Evolutionary conservation across 2,329 filamentous ascomycete genomes (phyloP), one percentile per base, ranked within the genome.

Genomic region (Paraconiothyrium brasiliense): DNA sequence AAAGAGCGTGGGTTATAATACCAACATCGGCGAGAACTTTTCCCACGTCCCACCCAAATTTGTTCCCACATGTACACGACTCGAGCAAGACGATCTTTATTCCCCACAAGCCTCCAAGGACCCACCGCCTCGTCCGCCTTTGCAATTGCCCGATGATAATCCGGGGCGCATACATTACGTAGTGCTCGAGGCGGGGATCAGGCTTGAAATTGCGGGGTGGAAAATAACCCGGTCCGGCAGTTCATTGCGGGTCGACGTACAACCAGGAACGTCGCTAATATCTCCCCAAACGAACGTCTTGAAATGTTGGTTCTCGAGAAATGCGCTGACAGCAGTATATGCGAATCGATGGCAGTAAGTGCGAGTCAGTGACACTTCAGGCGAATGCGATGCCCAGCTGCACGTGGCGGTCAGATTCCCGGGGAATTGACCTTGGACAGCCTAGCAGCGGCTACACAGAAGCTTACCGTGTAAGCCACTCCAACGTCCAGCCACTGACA

Each of bases 141-240:
- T 20, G 10, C 35, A 27, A 14, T n/a, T 52, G 5, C 50, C 50
- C 50, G 50, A 54, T 43, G 50, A 41, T 54, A 16, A 16, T 32
- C 50, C 50, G 37, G 35, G 22, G 24, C n/a, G 46, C 50, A 32
- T 43, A 37, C 35, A 54, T 54, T 43, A 54, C 50, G 50, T 54
- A 43, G 50, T 43, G 50, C 37, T 32, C 35, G 22, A 54, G 16
- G 37, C 50, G 50, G 37, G 50, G 37, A 54, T n/a, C 20, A 43
- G 13, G 22, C 27, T 52, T 30, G 32, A 30, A 43, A 30, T 43
- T 54, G 50, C 50, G 50, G 35, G 50, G 49, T 39, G 32, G 20
- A 27, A 41, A 41, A 16, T 2, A 13, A 4, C 27, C 27, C 2
- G 27, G 27, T 14, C 37, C 37, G 37, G 37, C 37, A 41, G 11